Percentiles rank a stretch among this genome's conserved stretches.
Evolutionary conservation across 1,284 basidiomycete species (phyloP).

Genomic region (Sporisorium graminicola): DNA sequence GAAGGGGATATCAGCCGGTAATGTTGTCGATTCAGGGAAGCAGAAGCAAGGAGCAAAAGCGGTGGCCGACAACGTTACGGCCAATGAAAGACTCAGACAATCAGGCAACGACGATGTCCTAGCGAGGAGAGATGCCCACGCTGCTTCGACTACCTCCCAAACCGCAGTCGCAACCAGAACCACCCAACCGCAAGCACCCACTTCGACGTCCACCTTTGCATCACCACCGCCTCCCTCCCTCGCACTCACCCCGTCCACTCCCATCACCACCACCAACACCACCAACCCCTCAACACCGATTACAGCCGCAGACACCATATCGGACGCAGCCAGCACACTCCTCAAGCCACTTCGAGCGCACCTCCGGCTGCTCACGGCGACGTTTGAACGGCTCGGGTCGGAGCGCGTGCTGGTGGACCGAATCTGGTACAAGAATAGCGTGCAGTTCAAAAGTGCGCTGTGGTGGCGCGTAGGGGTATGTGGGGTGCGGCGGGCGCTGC

Average conservation of each 20-base stretch:
- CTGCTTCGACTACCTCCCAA: neutral
- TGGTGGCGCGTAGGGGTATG: conserved; percentile 25
- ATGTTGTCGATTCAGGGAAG: neutral
- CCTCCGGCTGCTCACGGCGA: conserved; percentile 1
- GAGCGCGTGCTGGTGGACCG: conserved; percentile 15
- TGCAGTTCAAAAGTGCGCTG: conserved; percentile 26
- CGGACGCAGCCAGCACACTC: neutral
- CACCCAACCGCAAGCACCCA: neutral
- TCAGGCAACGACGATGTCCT: neutral
- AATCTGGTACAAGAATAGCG: conserved; percentile 42
- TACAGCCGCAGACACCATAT: neutral
- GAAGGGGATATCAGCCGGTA: neutral
- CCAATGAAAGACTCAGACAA: neutral
- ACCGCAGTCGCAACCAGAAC: no score
- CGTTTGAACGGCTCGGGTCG: neutral
- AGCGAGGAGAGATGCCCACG: neutral
- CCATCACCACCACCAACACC: neutral
- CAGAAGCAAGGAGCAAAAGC: neutral
- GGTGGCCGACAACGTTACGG: neutral
- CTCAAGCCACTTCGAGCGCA: conserved; percentile 11
- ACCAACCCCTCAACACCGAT: neutral
- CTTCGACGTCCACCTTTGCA: no score
- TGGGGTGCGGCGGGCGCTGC: conserved; percentile 7
- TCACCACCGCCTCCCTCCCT: neutral
- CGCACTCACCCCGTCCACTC: neutral